These are phyloP conservation scores for Tremella fuciformis DNA, from an alignment of 768 basidiomycete species.

Conservation along the genomic window DNA sequence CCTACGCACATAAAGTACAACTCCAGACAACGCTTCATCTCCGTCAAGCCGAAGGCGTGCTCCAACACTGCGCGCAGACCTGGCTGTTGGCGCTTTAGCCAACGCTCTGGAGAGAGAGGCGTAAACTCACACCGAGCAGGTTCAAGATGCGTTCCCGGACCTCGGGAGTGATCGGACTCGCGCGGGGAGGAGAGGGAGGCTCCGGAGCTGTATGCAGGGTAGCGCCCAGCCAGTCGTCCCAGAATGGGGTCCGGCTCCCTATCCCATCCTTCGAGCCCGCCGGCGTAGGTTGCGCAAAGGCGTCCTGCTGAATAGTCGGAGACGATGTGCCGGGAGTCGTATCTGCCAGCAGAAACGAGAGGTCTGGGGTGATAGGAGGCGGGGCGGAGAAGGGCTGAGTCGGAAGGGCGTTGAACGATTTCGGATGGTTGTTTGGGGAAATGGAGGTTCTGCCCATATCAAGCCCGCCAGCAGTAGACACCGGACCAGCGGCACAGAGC, in stretches of 20 bases:
- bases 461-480: too few relatives aligned
- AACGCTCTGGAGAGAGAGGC: too few relatives aligned
- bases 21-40: constrained; percentile 6
- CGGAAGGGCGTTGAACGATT: neutral
- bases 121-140: constrained; percentile 6
- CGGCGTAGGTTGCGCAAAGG: too few relatives aligned
- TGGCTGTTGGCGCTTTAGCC: neutral
- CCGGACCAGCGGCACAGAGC: constrained; percentile 7
- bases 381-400: too few relatives aligned
- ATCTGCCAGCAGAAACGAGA: too few relatives aligned
- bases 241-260: too few relatives aligned
- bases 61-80: neutral
- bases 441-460: neutral
- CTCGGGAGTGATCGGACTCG: neutral
- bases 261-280: too few relatives aligned
- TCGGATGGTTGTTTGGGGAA: too few relatives aligned
- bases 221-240: too few relatives aligned
- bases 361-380: too few relatives aligned
- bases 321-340: too few relatives aligned
- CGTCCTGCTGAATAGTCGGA: too few relatives aligned
- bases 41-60: neutral
- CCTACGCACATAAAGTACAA: neutral
- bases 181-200: neutral
- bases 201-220: neutral
- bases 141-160: constrained; percentile 1